These are phyloP conservation scores for Hyaloperonospora arabidopsidis DNA, from an alignment of 352 stramenopile species.

Conservation along the genomic window DNA sequence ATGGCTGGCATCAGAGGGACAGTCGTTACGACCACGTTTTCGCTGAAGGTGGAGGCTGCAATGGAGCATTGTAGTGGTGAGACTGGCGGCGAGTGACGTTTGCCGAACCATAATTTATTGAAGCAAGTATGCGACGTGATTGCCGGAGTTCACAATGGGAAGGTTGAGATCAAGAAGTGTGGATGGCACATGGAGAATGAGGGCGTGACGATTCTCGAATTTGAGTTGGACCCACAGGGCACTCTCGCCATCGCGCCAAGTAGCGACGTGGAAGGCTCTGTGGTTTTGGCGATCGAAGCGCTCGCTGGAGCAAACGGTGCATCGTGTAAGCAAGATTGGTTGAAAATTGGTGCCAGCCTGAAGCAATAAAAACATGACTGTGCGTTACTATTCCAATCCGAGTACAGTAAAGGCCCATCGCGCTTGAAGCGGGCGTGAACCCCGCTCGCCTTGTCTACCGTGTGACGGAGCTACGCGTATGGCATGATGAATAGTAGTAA, in stretches of 20 bases:
- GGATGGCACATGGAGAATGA: constrained; percentile 64
- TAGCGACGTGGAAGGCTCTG: constrained; percentile 24
- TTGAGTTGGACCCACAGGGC: constrained; percentile 50
- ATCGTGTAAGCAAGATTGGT: constrained; percentile 26
- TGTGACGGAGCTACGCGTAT: too few relatives aligned
- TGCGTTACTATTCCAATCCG: constrained; percentile 27
- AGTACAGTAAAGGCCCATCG: constrained; percentile 28
- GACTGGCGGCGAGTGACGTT: constrained; percentile 36
- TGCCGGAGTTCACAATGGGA: constrained; percentile 38
- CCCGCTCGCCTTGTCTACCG: too few relatives aligned
- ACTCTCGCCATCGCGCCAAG: constrained; percentile 17
- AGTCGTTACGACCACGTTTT: constrained; percentile 36
- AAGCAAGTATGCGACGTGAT: constrained; percentile 81
- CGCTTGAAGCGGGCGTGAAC: too few relatives aligned
- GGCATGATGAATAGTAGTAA: too few relatives aligned
- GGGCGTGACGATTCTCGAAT: constrained; percentile 67
- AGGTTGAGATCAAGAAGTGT: constrained; percentile 79
- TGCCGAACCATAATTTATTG: constrained; percentile 83
- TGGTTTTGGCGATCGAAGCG: constrained; percentile 39
- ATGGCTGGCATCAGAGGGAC: constrained; percentile 14
- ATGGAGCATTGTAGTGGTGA: constrained; percentile 37
- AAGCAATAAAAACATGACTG: constrained; percentile 19
- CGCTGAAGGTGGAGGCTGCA: constrained; percentile 58
- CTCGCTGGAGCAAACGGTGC: constrained; percentile 33
- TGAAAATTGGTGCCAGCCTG: not conserved